A percentile compares a stretch with the other conserved stretches of the same genome.
phyloP scores from a whole-genome alignment of 2,329 filamentous ascomycete genomes.

The Botryotinia convoluta region DNA sequence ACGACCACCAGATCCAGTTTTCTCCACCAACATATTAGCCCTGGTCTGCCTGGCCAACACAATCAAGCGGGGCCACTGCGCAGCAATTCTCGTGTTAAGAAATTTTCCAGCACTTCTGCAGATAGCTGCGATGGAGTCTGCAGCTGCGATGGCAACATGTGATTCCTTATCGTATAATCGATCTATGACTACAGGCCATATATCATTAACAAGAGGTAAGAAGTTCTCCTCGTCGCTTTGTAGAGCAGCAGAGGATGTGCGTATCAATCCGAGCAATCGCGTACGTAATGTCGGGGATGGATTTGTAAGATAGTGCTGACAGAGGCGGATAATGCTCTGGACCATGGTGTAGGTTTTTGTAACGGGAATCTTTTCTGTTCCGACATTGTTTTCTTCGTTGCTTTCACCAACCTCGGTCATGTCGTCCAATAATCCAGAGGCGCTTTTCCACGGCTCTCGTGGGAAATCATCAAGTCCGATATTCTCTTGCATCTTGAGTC shows the following conservation, averaged over 20 bases:
- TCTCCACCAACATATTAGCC: slow-evolving; percentile 43
- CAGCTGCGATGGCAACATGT: slow-evolving; percentile 68
- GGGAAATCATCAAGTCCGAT: slow-evolving; percentile 33
- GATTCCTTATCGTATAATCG: slow-evolving; percentile 64
- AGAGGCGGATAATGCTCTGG: slow-evolving; percentile 75
- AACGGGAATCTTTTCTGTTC: slow-evolving; percentile 56
- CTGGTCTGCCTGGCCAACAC: slow-evolving; percentile 46
- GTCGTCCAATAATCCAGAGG: slow-evolving; percentile 39
- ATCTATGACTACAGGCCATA: slow-evolving; percentile 82
- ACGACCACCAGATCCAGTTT: slow-evolving; percentile 41
- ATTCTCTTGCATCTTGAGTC: slow-evolving; percentile 23
- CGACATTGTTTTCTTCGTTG: slow-evolving; percentile 33
- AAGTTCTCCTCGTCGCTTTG: slow-evolving; percentile 77
- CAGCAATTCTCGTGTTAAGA: slow-evolving; percentile 70
- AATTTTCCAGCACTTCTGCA: slow-evolving; percentile 78
- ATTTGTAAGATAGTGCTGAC: slow-evolving; percentile 87
- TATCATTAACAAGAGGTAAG: slow-evolving; percentile 80
- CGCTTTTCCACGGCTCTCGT: slow-evolving; percentile 39
- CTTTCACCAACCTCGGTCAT: slow-evolving; percentile 25
- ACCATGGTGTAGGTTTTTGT: slow-evolving; percentile 80
- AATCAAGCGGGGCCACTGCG: slow-evolving; percentile 63
- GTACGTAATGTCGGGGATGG: slow-evolving; percentile 75
- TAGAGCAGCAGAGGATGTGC: slow-evolving; percentile 69
- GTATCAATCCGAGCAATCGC: slow-evolving; percentile 73
- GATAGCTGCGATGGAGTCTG: slow-evolving; percentile 64